phyloP scores from a whole-genome alignment of 2,329 filamentous ascomycete species.

The Colletotrichum agaves region DNA sequence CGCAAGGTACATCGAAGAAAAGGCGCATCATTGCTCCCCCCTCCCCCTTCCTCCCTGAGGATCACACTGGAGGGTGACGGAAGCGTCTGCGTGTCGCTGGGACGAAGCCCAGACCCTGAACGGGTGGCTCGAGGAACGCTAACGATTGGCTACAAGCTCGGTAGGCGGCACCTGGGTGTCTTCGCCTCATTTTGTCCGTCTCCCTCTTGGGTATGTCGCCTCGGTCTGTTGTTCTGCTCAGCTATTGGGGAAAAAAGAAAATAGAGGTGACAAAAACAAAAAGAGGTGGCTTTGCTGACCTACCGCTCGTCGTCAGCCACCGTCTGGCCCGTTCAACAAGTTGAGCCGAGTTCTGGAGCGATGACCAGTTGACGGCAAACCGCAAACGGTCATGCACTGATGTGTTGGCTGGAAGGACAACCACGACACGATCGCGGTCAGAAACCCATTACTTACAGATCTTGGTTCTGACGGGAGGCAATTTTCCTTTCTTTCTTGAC shows the following conservation, averaged over 20 bases:
- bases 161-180: slow-evolving; percentile 26
- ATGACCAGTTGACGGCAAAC: slow-evolving; percentile 6
- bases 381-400: slow-evolving; percentile 21
- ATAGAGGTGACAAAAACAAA: not conserved
- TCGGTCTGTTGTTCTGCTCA: slow-evolving; percentile 14
- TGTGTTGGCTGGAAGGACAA: not conserved
- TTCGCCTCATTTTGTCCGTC: slow-evolving; percentile 32
- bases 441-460: not conserved
- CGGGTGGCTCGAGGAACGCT: slow-evolving; percentile 11
- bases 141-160: slow-evolving; percentile 30
- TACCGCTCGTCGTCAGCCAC: slow-evolving; percentile 11
- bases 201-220: not conserved
- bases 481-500: not conserved
- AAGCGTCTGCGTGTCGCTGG: slow-evolving; percentile 34
- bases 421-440: not conserved
- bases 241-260: not conserved
- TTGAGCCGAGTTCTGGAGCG: slow-evolving; percentile 8
- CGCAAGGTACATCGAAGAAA: not conserved
- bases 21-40: not conserved
- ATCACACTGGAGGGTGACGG: slow-evolving; percentile 29
- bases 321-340: slow-evolving; percentile 6
- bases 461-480: not conserved
- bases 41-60: not conserved
- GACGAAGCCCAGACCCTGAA: slow-evolving; percentile 28
- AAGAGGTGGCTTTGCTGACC: slow-evolving; percentile 17